Base-by-base conservation (phyloP, 179 eudicot genomes). In the Monotropa hypopitys region DNA sequence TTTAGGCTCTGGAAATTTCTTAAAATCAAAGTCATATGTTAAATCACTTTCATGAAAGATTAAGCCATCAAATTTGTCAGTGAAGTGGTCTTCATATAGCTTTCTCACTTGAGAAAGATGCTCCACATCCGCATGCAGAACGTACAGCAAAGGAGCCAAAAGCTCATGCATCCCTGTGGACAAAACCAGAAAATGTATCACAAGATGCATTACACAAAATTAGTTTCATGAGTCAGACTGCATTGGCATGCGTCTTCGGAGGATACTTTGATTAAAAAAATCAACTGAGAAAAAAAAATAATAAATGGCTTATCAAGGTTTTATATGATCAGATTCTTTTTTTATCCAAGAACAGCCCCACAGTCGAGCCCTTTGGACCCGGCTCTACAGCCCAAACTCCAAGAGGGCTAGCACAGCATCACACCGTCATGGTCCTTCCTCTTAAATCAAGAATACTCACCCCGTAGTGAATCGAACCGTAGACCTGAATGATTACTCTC, bases 121-220 rank as follows among this genome's bases (percentile, higher is more conserved):
- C 70, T 88, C 89, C 74, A 90, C 77, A 80, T 95, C 99, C 80
- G 88, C 88, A 82, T 93, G 97, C 76, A 95, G 93, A 62, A 91
- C 97, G 80, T 90, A 95, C 45, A 91, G 74, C 54, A 93, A 80
- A 43, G 99, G 99, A 77, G 99, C 97, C 85, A 95, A 83, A 57
- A 95, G 97, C 84, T 95, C 99, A 81, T 95, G 99, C 99, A 95
- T 95, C 74, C 99, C 99, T 95, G 84, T 71, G 80, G 50, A 79
- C 61, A 40, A 56, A 81, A 74, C 13, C 51, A 76, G 45, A 63
- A 53, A 28, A 16, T 50, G 35, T 68, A 53, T 23, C 28, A 23
- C 4, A 67, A 77, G 26, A 40, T 75, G 23, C 78, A 43, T 20
- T 2, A 74, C 32, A 75, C 53, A 26, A 59, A 43, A 40, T 75